These are phyloP conservation scores for Panicum virgatum DNA, from an alignment of 202 grass and related monocot genomes.

Conservation along the genomic window DNA sequence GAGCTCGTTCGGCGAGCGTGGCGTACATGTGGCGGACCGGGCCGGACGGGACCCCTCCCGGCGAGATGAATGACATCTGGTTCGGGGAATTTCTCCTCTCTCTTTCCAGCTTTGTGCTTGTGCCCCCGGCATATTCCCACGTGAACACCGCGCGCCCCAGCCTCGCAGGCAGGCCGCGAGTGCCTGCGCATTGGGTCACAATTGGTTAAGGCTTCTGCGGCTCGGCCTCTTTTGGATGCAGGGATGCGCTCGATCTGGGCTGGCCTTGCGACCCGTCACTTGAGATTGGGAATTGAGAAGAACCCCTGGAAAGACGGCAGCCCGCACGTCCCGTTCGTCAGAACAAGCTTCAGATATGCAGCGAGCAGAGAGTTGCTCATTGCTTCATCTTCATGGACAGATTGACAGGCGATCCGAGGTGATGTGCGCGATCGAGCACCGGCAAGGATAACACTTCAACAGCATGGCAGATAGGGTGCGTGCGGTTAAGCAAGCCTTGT, in stretches of 20 bases:
- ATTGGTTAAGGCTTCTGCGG: neutral
- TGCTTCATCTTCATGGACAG: neutral
- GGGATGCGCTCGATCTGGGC: neutral
- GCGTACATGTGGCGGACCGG: neutral
- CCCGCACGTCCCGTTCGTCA: neutral
- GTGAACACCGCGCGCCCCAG: neutral
- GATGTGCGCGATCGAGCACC: neutral
- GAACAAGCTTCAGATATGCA: neutral
- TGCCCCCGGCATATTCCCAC: constrained; percentile 14
- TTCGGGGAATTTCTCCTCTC: neutral
- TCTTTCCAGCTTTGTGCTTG: neutral
- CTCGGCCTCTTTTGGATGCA: neutral
- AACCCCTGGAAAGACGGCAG: too few relatives aligned
- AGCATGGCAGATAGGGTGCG: too few relatives aligned
- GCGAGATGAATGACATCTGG: constrained; percentile 11
- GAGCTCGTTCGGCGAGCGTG: neutral
- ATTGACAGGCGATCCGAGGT: neutral
- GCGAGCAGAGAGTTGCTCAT: neutral
- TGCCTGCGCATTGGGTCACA: neutral
- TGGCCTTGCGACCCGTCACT: neutral
- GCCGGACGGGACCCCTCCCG: neutral
- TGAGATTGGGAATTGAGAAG: too few relatives aligned
- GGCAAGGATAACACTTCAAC: too few relatives aligned
- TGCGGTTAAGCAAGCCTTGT: too few relatives aligned
- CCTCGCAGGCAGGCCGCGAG: neutral